Evolutionary conservation across 495 filamentous ascomycete genomes (phyloP).

Genomic region (Jackrogersella multiformis): DNA sequence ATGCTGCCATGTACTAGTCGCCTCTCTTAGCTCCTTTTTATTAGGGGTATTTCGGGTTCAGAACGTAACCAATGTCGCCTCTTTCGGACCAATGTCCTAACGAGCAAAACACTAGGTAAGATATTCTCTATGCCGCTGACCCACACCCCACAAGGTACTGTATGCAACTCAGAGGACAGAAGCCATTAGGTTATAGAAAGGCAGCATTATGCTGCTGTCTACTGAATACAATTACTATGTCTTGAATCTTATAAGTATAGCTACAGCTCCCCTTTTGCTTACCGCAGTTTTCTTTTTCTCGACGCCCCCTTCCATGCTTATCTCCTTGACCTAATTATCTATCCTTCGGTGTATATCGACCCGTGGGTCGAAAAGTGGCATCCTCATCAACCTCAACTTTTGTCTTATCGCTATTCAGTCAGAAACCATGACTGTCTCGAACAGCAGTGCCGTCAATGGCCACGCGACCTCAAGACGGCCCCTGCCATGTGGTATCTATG

Average conservation of each 20-base stretch:
- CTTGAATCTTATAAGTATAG: constrained; percentile 38
- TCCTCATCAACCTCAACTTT: constrained; percentile 17
- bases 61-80: constrained; percentile 35
- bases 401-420: constrained; percentile 5
- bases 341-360: constrained; percentile 33
- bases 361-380: constrained; percentile 21
- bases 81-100: constrained; percentile 52
- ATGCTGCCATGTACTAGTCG: neutral
- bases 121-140: constrained; percentile 36
- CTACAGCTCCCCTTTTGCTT: constrained; percentile 27
- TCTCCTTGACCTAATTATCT: constrained; percentile 24
- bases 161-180: constrained; percentile 29
- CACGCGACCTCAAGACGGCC: constrained; percentile 61
- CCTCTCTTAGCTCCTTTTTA: constrained; percentile 33
- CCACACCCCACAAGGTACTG: constrained; percentile 36
- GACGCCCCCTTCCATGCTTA: constrained; percentile 31
- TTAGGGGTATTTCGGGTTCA: constrained; percentile 29
- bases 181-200: constrained; percentile 52
- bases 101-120: constrained; percentile 42
- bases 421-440: constrained; percentile 51
- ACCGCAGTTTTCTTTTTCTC: constrained; percentile 17
- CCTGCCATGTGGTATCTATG: constrained; percentile 86
- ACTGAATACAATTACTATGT: constrained; percentile 26
- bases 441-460: constrained; percentile 48
- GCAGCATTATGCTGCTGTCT: constrained; percentile 14